Evolutionary conservation across 345 rosid genomes (phyloP), one percentile per base, ranked within the genome.

Genomic region (Abelmoschus esculentus): DNA sequence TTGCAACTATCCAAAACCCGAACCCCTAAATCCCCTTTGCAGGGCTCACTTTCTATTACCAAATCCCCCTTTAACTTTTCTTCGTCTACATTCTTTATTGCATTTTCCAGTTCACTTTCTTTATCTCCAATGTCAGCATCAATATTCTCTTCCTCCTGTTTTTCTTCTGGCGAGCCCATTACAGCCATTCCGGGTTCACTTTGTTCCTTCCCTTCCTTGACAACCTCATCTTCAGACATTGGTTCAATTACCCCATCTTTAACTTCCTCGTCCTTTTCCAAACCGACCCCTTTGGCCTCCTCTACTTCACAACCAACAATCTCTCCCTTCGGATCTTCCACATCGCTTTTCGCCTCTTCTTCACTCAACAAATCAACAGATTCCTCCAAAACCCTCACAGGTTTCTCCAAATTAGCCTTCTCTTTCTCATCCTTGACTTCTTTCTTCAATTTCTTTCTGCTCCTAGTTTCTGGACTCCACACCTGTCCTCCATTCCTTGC

Each of bases 281-380:
- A 3, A 18, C 71, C 75, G 47, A 54, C 42, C 52, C 50, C 50
- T 36, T 60, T 44, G 28, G 68, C 58, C 18, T 49, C 54, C 60
- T 53, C 68, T 19, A 57, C 80, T 49, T 64, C 64, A 59, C 61
- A 77, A 42, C 64, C 67, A 42, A 7, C 6, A 13, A 66, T 38
- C 14, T 73, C 81, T 0, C 62, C 80, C 74, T 88, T 82, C 40
- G 70, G 84, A 44, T 85, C 88, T 0, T 84, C 90, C 55, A 80
- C 89, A 31, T 87, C 98, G 61, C 93, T 89, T 80, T 89, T 84
- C 8, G 81, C 90, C 71, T 86, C 95, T 34, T 86, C 90, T 66
- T 86, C 97, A 28, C 68, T 77, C 64, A 62, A 70, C 53, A 22
- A 69, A 57, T 75, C 87, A 53, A 10, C 74, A 5, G 58, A 54